phyloP scores from a whole-genome alignment of 1,284 basidiomycete genomes.

The Cryptococcus hybrid region DNA sequence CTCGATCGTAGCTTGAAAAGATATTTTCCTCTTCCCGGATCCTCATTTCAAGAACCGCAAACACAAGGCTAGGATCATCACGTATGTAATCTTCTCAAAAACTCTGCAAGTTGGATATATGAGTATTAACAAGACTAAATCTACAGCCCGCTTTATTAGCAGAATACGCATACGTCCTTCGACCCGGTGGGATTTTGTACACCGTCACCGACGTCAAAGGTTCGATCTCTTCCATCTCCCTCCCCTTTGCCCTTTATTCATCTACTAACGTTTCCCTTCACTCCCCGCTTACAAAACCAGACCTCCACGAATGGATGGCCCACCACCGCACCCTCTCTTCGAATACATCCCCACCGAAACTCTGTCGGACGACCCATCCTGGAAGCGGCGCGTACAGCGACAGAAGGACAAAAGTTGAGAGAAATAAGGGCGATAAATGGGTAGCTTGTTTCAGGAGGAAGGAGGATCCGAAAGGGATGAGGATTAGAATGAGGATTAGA shows the following conservation, averaged over 20 bases:
- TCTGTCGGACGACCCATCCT: conserved; percentile 65
- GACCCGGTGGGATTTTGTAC: conserved; percentile 90
- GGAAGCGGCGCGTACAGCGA: conserved; percentile 76
- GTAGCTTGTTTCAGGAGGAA: conserved; percentile 45
- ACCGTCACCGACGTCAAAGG: conserved; percentile 93
- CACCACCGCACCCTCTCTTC: conserved; percentile 86
- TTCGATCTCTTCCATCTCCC: conserved; percentile 18
- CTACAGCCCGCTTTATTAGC: conserved; percentile 71
- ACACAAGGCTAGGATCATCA: conserved; percentile 95
- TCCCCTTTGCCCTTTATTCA: neutral
- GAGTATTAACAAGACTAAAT: neutral
- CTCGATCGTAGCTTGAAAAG: conserved; percentile 60
- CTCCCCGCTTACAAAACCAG: conserved; percentile 37
- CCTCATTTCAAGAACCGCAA: conserved; percentile 98
- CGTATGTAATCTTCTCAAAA: conserved; percentile 47
- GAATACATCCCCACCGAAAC: conserved; percentile 66
- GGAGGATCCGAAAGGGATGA: conserved; percentile 26
- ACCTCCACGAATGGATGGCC: conserved; percentile 95
- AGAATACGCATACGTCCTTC: conserved; percentile 88
- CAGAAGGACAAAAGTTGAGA: conserved; percentile 93
- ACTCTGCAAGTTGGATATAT: neutral
- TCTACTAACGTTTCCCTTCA: neutral
- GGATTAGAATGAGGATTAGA: neutral
- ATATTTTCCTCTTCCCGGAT: conserved; percentile 99
- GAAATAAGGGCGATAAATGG: conserved; percentile 85